Percentiles rank a stretch among this genome's conserved stretches.
Conservation (phyloP, 352 stramenopile genomes). For the Pythium oligandrum region DNA sequence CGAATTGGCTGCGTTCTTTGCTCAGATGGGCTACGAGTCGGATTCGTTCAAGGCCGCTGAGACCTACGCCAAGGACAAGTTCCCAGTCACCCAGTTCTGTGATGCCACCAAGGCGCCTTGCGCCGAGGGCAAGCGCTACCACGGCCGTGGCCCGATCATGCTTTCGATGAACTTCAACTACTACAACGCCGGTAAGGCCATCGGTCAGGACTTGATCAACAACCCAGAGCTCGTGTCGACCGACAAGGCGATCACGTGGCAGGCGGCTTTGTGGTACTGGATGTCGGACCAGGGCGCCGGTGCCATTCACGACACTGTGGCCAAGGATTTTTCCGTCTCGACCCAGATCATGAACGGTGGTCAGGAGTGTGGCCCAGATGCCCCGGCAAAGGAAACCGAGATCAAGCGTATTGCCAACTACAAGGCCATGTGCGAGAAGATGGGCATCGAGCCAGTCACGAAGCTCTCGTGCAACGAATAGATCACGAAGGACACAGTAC, state of each 20-base stretch:
- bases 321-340: conserved; percentile 26
- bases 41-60: conserved; percentile 37
- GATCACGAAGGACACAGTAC: no score
- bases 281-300: conserved; percentile 33
- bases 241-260: conserved; percentile 30
- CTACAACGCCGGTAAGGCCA: conserved; percentile 25
- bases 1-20: conserved; percentile 40
- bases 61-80: conserved; percentile 31
- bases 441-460: conserved; percentile 5
- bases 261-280: conserved; percentile 51
- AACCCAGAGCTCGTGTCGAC: conserved; percentile 36
- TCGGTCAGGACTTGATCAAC: conserved; percentile 32
- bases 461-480: conserved; percentile 11
- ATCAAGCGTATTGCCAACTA: conserved; percentile 22
- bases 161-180: conserved; percentile 61
- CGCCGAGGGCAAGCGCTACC: conserved; percentile 30
- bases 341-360: conserved; percentile 48
- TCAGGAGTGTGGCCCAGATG: conserved; percentile 32
- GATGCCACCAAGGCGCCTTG: conserved; percentile 29
- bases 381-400: conserved; percentile 30
- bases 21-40: conserved; percentile 35
- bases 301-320: conserved; percentile 38
- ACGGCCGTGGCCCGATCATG: conserved; percentile 44
- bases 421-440: conserved; percentile 3
- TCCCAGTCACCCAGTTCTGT: conserved; percentile 38